Evolutionary conservation across 2,329 filamentous ascomycete genomes (phyloP).

Genomic region (Lachnellula subtilissima): DNA sequence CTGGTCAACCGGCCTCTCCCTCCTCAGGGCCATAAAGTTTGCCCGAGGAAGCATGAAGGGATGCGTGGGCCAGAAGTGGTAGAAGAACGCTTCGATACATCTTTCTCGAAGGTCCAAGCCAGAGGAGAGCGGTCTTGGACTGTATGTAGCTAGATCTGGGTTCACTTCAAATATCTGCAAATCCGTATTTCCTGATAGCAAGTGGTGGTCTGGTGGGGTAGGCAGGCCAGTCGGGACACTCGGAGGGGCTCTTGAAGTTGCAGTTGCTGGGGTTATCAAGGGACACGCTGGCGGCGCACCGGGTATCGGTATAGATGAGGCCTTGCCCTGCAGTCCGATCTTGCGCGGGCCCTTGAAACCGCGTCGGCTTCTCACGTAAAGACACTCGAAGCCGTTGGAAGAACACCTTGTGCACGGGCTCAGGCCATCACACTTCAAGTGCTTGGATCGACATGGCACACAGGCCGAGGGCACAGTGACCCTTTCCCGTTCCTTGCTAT

Average conservation of each 20-base stretch:
- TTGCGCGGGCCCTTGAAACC: constrained; percentile 66
- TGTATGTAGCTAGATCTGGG: constrained; percentile 28
- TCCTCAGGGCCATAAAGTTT: constrained; percentile 12
- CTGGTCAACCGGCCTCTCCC: constrained; percentile 7
- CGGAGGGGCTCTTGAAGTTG: constrained; percentile 12
- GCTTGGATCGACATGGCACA: constrained; percentile 38
- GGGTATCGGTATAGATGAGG: constrained; percentile 21
- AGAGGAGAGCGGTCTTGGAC: not conserved
- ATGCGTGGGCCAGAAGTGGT: constrained; percentile 18
- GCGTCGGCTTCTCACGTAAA: constrained; percentile 68
- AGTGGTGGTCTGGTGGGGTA: constrained; percentile 26
- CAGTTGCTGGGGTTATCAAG: constrained; percentile 19
- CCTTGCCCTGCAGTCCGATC: constrained; percentile 33
- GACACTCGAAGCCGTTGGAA: constrained; percentile 54
- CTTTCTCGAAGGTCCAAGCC: constrained; percentile 22
- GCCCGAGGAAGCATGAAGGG: constrained; percentile 20
- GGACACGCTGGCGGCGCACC: constrained; percentile 15
- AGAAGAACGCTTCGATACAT: constrained; percentile 22
- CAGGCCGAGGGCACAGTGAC: constrained; percentile 19
- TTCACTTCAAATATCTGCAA: constrained; percentile 23
- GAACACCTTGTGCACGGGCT: constrained; percentile 65
- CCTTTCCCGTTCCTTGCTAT: constrained; percentile 1
- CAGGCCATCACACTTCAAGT: constrained; percentile 70
- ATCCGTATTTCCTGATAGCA: constrained; percentile 16
- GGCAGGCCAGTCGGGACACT: constrained; percentile 25